Evolutionary conservation across 2,329 filamentous ascomycete species (phyloP), one percentile per base, ranked within the genome.

Genomic region (Ophiostoma sp.): DNA sequence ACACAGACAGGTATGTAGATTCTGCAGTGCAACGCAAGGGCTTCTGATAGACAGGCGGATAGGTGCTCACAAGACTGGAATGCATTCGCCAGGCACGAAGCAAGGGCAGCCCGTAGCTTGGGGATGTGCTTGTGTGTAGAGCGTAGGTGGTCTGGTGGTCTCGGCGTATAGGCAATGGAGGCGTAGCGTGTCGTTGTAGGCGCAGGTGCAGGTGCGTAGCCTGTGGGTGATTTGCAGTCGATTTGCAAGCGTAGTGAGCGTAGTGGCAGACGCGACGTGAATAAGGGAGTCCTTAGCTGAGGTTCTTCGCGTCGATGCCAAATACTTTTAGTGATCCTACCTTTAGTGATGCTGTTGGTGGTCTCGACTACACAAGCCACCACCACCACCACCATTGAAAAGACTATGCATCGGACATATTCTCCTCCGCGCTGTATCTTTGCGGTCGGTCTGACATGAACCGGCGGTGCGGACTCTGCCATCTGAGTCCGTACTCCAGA

Each of bases 221-320:
- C 11, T 5, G 42, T 44, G 42, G 27, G 11, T 14, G 45, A 49
- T 12, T 2, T 49, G 5, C 12, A 49, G 12, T 14, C 36, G 27
- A 18, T 38, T n/a, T 12, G 3, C 4, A 12, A 38, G 4, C 27
- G n/a, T 9, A 36, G 3, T 55, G 27, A 12, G 9, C 3, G 18
- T 55, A 55, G 49, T 55, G 49, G 49, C 6, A 38, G 55, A 62
- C 60, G 60, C 60, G 60, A 63, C 60, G 60, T 40, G 60, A 63
- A 63, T 40, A 63, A 63, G 60, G 60, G 60, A 63, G 60, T 18
- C 58, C 38, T 40, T 42, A 12, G 58, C 36, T 9, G n/a, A 5
- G 40, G 40, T 60, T 60, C 55, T 60, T 60, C 55, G 55, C 55
- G 55, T 60, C 27, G 27, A 27, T 27, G 27, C 27, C 27, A 27